These are phyloP conservation scores for Diplodia seriata DNA, from an alignment of 2,329 filamentous ascomycete species.

Conservation along the genomic window DNA sequence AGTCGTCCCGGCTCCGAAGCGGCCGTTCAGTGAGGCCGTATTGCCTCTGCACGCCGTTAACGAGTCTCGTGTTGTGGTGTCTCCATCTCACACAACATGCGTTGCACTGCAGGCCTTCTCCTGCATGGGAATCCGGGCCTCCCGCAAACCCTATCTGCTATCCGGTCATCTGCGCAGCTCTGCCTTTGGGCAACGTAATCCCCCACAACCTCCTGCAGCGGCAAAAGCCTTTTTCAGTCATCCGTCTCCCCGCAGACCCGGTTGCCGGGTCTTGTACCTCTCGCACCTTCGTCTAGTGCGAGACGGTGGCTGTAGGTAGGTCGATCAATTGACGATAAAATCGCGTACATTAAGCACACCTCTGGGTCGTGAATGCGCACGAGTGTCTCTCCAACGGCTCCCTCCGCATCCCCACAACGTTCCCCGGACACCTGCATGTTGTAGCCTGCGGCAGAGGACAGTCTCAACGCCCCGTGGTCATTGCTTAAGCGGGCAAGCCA, in stretches of 20 bases:
- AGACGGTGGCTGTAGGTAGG: background rate
- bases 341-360: background rate
- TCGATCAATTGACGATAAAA: background rate
- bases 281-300: slow-evolving; percentile 8
- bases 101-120: slow-evolving; percentile 19
- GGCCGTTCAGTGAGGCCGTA: slow-evolving; percentile 12
- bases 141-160: slow-evolving; percentile 9
- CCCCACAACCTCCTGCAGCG: slow-evolving; percentile 24
- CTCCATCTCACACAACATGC: background rate
- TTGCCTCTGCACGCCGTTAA: background rate
- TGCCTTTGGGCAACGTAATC: slow-evolving; percentile 18
- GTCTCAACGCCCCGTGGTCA: background rate
- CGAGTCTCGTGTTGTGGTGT: background rate
- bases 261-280: slow-evolving; percentile 7
- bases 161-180: slow-evolving; percentile 18
- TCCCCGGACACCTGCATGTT: slow-evolving; percentile 15
- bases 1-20: background rate
- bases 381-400: slow-evolving; percentile 9
- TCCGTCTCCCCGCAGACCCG: slow-evolving; percentile 12
- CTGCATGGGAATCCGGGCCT: slow-evolving; percentile 19
- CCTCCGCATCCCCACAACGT: slow-evolving; percentile 6
- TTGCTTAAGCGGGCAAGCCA: background rate
- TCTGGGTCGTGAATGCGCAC: background rate
- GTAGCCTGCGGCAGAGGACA: background rate
- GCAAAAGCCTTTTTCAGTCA: slow-evolving; percentile 25